These are phyloP conservation scores for Naganishia randhawae DNA, from an alignment of 768 basidiomycete species.

Conservation along the genomic window DNA sequence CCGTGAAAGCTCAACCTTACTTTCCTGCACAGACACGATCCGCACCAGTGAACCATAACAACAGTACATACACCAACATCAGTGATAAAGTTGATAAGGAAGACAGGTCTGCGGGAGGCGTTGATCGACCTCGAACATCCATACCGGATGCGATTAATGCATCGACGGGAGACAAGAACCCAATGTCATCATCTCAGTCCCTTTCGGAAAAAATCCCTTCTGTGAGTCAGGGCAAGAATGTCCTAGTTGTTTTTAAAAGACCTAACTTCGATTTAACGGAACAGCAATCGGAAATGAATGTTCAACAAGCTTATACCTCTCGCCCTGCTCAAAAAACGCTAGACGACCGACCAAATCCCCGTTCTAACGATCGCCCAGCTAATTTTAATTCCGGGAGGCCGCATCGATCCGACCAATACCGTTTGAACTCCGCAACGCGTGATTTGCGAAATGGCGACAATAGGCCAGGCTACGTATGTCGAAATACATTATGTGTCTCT, in stretches of 20 bases:
- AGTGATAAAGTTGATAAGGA: not conserved
- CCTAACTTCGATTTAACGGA: not conserved
- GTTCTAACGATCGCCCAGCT: not conserved
- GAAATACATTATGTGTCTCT: not conserved
- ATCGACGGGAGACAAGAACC: not conserved
- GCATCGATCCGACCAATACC: not conserved
- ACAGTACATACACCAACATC: not conserved
- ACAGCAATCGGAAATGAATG: slow-evolving; percentile 1
- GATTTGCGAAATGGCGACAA: not conserved
- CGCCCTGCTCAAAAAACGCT: not conserved
- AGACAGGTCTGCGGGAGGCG: not conserved
- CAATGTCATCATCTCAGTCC: not conserved
- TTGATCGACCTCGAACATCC: not conserved
- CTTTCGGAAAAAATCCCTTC: not conserved
- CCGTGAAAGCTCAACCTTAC: not conserved
- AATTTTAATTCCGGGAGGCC: not conserved
- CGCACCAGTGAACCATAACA: not conserved
- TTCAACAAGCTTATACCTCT: not conserved
- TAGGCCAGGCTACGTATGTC: not conserved
- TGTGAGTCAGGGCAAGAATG: not conserved
- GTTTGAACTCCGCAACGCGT: not conserved
- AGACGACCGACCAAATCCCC: not conserved
- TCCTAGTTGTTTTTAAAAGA: not conserved
- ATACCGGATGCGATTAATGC: too few relatives aligned
- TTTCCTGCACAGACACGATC: not conserved